Conservation (phyloP, 441 rosid species). For the Populus hybrid region DNA sequence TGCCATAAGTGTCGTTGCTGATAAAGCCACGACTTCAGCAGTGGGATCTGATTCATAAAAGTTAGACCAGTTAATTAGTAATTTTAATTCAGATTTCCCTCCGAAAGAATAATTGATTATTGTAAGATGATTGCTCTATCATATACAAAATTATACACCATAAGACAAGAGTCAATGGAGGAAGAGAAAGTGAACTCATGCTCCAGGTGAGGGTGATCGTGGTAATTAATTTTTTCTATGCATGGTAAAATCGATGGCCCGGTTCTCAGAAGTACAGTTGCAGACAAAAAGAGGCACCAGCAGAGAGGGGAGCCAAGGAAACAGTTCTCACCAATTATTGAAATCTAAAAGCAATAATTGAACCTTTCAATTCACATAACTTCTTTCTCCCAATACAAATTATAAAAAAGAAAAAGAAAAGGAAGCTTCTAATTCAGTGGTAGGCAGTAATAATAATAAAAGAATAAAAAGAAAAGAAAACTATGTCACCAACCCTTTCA, state of each 20-base stretch:
- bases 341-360: conserved; percentile 39
- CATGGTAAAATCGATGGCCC: conserved; percentile 3
- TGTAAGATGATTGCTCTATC: not conserved
- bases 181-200: not conserved
- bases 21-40: conserved; percentile 48
- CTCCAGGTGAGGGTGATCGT: not conserved
- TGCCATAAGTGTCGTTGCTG: conserved; percentile 52
- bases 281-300: too few relatives aligned
- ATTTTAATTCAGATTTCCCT: not conserved
- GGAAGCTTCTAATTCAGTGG: not conserved
- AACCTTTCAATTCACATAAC: conserved; percentile 19
- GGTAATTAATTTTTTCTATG: not conserved
- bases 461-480: too few relatives aligned
- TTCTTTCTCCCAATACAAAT: not conserved
- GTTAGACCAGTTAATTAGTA: not conserved
- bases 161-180: too few relatives aligned
- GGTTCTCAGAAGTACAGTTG: not conserved
- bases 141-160: too few relatives aligned
- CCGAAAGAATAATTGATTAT: not conserved
- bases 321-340: conserved; percentile 39
- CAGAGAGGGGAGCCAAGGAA: not conserved
- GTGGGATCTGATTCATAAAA: conserved; percentile 33
- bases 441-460: too few relatives aligned
- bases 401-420: not conserved
- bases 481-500: too few relatives aligned